Percentiles rank a stretch among this genome's conserved stretches.
Conservation (phyloP, 768 basidiomycete species). For the Amanita subjunquillea region DNA sequence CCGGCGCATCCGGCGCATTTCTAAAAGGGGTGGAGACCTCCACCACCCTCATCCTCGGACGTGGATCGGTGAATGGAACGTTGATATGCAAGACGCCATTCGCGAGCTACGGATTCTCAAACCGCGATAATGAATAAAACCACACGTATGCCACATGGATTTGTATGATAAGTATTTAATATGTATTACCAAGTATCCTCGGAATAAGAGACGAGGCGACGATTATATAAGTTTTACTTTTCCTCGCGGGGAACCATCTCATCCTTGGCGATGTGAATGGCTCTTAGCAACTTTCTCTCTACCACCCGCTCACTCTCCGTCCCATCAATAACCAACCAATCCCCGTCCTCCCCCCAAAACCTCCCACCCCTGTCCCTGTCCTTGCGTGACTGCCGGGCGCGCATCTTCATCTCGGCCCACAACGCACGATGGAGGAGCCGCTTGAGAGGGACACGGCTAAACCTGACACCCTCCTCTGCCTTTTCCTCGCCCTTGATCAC, state of each 20-base stretch:
- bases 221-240: too few relatives aligned
- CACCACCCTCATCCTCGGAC: background rate
- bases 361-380: background rate
- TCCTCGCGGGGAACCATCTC: background rate
- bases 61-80: slow-evolving; percentile 3
- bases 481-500: slow-evolving; percentile 10
- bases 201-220: too few relatives aligned
- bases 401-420: slow-evolving; percentile 3
- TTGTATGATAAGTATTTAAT: background rate
- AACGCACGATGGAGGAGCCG: slow-evolving; percentile 10
- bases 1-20: too few relatives aligned
- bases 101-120: background rate
- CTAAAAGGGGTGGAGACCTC: too few relatives aligned
- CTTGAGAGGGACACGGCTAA: slow-evolving; percentile 6
- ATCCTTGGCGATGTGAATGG: background rate
- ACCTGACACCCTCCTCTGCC: slow-evolving; percentile 3
- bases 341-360: too few relatives aligned
- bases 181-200: background rate
- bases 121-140: background rate
- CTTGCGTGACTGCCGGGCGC: too few relatives aligned
- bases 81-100: slow-evolving; percentile 1
- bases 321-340: background rate
- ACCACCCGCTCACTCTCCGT: background rate
- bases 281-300: background rate
- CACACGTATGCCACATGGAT: background rate